A percentile compares a stretch with the other conserved stretches of the same genome.
Evolutionary conservation across 352 stramenopile species (phyloP).

Genomic region (Phytophthora pistaciae): DNA sequence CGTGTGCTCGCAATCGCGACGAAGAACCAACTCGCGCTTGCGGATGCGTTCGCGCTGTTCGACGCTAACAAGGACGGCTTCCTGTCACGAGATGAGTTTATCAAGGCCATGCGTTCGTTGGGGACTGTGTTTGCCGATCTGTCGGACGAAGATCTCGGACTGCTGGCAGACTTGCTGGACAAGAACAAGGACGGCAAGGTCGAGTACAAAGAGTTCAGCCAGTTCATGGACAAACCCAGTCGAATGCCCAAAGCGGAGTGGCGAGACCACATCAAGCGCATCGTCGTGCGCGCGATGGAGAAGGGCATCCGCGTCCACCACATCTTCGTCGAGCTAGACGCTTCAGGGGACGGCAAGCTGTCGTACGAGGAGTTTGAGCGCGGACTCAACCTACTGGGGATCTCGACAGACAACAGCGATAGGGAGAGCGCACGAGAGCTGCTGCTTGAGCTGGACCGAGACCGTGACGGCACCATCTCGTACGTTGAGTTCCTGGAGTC

Average conservation of each 20-base stretch:
- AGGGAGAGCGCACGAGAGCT: constrained; percentile 53
- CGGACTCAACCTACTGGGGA: constrained; percentile 62
- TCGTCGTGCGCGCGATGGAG: constrained; percentile 59
- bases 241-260: constrained; percentile 28
- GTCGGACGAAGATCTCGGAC: constrained; percentile 45
- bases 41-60: constrained; percentile 54
- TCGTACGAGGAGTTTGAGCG: constrained; percentile 62
- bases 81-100: constrained; percentile 57
- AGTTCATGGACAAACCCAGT: constrained; percentile 44
- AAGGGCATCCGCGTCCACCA: constrained; percentile 70
- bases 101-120: constrained; percentile 54
- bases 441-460: constrained; percentile 60
- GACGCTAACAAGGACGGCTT: constrained; percentile 54
- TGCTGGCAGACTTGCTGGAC: constrained; percentile 47
- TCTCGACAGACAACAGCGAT: constrained; percentile 36
- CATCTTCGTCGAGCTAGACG: constrained; percentile 73
- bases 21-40: constrained; percentile 39
- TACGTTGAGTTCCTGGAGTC: constrained; percentile 83
- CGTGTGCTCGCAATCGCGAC: constrained; percentile 43
- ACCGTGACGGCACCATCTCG: constrained; percentile 74
- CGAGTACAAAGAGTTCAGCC: constrained; percentile 51
- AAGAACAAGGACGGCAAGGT: constrained; percentile 58
- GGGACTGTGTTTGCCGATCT: constrained; percentile 57
- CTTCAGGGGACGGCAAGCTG: constrained; percentile 66
- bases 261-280: constrained; percentile 60